Conservation (phyloP, 2,329 filamentous ascomycete species). For the Nannizziopsis barbatae region DNA sequence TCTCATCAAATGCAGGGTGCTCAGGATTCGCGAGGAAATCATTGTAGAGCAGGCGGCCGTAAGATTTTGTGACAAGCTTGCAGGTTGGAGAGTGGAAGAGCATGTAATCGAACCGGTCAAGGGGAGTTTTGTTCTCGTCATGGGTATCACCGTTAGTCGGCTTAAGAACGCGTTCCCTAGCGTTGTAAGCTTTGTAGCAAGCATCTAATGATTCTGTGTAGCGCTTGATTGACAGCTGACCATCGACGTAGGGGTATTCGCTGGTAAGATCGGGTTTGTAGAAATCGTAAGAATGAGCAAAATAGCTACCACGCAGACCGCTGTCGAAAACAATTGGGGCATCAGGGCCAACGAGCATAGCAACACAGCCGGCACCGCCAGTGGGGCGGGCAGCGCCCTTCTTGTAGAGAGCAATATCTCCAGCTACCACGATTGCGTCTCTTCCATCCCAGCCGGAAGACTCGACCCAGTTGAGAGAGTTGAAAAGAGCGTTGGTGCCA, state of each 20-base stretch:
- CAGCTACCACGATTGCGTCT: slow-evolving; percentile 62
- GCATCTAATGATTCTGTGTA: slow-evolving; percentile 64
- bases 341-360: slow-evolving; percentile 62
- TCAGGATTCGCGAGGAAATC: slow-evolving; percentile 65
- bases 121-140: slow-evolving; percentile 45
- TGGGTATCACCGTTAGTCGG: slow-evolving; percentile 35
- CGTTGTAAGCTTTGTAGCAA: slow-evolving; percentile 69
- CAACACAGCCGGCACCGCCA: slow-evolving; percentile 63
- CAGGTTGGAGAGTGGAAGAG: slow-evolving; percentile 75
- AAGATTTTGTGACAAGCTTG: slow-evolving; percentile 79
- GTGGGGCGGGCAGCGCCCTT: slow-evolving; percentile 68
- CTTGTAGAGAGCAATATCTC: slow-evolving; percentile 69
- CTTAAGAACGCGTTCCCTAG: slow-evolving; percentile 55
- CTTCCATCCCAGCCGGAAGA: slow-evolving; percentile 77
- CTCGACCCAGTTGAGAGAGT: slow-evolving; percentile 69
- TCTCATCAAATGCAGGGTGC: slow-evolving; percentile 57
- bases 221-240: slow-evolving; percentile 65
- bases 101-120: slow-evolving; percentile 77
- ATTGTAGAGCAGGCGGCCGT: slow-evolving; percentile 73
- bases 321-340: slow-evolving; percentile 62
- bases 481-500: slow-evolving; percentile 68
- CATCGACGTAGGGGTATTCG: slow-evolving; percentile 72
- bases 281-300: slow-evolving; percentile 75
- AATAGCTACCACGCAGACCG: slow-evolving; percentile 63
- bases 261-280: slow-evolving; percentile 74